A percentile compares a stretch with the other conserved stretches of the same genome.
Evolutionary conservation across 352 stramenopile species (phyloP).

Genomic region (Thalassiosira hispida): DNA sequence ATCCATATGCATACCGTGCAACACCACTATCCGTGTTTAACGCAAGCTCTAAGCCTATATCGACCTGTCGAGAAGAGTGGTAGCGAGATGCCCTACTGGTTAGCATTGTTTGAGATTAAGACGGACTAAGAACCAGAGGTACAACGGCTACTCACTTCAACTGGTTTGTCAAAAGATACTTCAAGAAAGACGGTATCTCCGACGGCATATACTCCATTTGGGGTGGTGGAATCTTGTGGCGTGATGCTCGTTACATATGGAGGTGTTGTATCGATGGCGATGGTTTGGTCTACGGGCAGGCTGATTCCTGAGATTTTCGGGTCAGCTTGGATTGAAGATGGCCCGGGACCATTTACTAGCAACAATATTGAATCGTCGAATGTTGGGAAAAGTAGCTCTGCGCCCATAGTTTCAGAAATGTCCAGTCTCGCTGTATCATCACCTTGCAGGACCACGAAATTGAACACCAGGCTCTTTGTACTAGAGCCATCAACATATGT

Average conservation of each 20-base stretch:
- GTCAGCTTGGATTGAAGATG: slow-evolving; percentile 44
- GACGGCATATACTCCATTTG: slow-evolving; percentile 54
- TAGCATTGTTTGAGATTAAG: background rate
- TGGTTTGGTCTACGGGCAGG: slow-evolving; percentile 29
- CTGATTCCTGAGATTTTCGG: slow-evolving; percentile 29
- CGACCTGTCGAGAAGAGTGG: slow-evolving; percentile 34
- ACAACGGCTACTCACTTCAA: slow-evolving; percentile 38
- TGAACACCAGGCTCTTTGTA: slow-evolving; percentile 52
- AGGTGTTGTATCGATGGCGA: slow-evolving; percentile 56
- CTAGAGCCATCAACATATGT: slow-evolving; percentile 53
- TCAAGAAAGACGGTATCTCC: slow-evolving; percentile 62
- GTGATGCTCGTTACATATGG: slow-evolving; percentile 45
- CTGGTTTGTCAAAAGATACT: slow-evolving; percentile 68
- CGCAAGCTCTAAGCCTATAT: slow-evolving; percentile 48
- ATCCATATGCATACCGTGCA: slow-evolving; percentile 49
- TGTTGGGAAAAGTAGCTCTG: slow-evolving; percentile 38
- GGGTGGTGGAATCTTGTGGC: slow-evolving; percentile 52
- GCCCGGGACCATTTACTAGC: slow-evolving; percentile 34
- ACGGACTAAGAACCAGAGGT: background rate
- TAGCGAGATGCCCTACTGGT: background rate
- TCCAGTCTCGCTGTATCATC: slow-evolving; percentile 45
- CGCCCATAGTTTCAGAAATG: slow-evolving; percentile 15
- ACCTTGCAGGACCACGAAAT: slow-evolving; percentile 50
- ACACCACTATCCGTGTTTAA: slow-evolving; percentile 37
- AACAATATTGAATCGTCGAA: slow-evolving; percentile 44